Conservation (phyloP, 164 flowering plant genomes). For the Protea cynaroides region DNA sequence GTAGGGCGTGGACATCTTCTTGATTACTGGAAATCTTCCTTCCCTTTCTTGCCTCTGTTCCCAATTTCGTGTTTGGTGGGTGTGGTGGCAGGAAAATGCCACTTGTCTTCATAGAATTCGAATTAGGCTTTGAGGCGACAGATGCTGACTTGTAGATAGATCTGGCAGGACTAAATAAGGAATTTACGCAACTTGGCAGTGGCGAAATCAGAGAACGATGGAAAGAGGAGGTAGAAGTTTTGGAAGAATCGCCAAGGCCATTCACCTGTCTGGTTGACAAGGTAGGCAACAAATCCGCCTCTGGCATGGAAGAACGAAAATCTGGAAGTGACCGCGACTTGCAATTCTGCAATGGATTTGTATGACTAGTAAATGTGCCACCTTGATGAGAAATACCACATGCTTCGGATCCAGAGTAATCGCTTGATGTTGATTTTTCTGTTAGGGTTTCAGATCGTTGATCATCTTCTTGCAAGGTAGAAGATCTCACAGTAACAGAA, state of each 20-base stretch:
- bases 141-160: conserved; percentile 13
- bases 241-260: conserved; percentile 12
- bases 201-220: conserved; percentile 24
- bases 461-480: not conserved
- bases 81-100: conserved; percentile 21
- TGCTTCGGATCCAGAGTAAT: conserved; percentile 9
- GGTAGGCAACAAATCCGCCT: conserved; percentile 17
- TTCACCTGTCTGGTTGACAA: conserved; percentile 11
- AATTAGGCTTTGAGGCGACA: conserved; percentile 10
- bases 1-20: conserved; percentile 51
- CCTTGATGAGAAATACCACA: conserved; percentile 5
- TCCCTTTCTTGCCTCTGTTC: conserved; percentile 33
- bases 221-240: conserved; percentile 14
- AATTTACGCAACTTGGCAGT: conserved; percentile 14
- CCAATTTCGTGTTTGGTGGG: conserved; percentile 14
- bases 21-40: conserved; percentile 28
- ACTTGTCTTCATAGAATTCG: conserved; percentile 4
- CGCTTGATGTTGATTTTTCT: conserved; percentile 9
- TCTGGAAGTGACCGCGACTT: conserved; percentile 13
- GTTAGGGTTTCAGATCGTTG: not conserved
- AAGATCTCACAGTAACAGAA: not conserved
- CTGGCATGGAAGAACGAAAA: conserved; percentile 27
- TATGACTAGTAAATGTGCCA: conserved; percentile 15
- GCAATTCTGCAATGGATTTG: conserved; percentile 5
- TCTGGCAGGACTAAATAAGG: conserved; percentile 14